These are phyloP conservation scores for Heritiera fomes DNA, from an alignment of 345 rosid genomes.

Conservation along the genomic window DNA sequence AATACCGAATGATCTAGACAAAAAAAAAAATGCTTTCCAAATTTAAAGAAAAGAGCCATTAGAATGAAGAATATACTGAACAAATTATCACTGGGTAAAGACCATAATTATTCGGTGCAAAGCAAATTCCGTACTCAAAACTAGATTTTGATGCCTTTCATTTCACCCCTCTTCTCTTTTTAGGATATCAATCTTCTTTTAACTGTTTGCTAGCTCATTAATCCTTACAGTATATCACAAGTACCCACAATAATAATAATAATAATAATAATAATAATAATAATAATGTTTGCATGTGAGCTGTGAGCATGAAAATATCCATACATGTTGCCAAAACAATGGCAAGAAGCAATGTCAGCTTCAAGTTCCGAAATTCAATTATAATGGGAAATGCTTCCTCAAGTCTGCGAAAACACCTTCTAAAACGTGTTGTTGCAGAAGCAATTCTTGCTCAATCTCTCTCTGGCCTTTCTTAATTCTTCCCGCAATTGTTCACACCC, in stretches of 20 bases:
- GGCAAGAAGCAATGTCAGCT: conserved; percentile 33
- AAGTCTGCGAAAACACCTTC: conserved; percentile 31
- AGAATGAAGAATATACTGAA: conserved; percentile 14
- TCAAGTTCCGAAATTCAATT: conserved; percentile 40
- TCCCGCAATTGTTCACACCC: conserved; percentile 22
- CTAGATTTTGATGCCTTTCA: neutral
- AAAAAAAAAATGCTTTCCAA: neutral
- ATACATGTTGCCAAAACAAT: conserved; percentile 9
- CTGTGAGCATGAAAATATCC: conserved; percentile 2
- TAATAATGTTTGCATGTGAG: conserved; percentile 19
- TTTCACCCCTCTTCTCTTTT: neutral
- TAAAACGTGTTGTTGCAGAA: conserved; percentile 11
- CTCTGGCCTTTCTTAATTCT: conserved; percentile 2
- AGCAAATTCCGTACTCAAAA: neutral
- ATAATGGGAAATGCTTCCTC: conserved; percentile 31
- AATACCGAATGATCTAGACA: too few species aligned
- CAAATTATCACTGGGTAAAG: conserved; percentile 5
- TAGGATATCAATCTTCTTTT: neutral
- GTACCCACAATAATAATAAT: too few species aligned
- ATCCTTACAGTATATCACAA: neutral
- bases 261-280: neutral
- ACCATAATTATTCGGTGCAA: conserved; percentile 11
- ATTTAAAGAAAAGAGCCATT: neutral
- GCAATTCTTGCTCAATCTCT: neutral
- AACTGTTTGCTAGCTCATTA: neutral